These are phyloP conservation scores for Mycena sanguinolenta DNA, from an alignment of 768 basidiomycete genomes.

Conservation along the genomic window DNA sequence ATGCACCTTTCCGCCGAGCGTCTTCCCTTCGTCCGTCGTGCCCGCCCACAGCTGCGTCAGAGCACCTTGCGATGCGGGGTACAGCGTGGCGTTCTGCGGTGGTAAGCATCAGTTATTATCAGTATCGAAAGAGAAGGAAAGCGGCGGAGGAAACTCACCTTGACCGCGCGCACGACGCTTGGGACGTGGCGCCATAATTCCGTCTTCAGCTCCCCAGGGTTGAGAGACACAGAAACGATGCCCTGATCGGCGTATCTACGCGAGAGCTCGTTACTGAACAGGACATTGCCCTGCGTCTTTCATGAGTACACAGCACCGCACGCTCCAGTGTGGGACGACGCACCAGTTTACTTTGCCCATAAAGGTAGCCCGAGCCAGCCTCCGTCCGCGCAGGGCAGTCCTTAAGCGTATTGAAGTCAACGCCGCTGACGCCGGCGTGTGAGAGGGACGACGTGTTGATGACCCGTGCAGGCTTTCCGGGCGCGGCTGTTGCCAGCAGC, in stretches of 20 bases:
- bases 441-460: constrained; percentile 47
- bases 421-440: constrained; percentile 4
- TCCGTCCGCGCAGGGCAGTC: constrained; percentile 41
- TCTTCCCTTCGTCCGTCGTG: constrained; percentile 55
- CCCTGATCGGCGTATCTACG: constrained; percentile 58
- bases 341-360: constrained; percentile 42
- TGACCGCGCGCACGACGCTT: neutral
- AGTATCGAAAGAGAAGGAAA: neutral
- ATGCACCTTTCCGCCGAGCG: constrained; percentile 63
- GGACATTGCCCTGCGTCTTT: constrained; percentile 54
- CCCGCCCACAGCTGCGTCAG: constrained; percentile 66
- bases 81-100: constrained; percentile 33
- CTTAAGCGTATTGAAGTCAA: constrained; percentile 42
- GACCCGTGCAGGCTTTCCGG: constrained; percentile 58
- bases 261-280: constrained; percentile 58
- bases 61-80: constrained; percentile 55
- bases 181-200: constrained; percentile 27
- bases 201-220: constrained; percentile 51
- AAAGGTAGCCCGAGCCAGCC: constrained; percentile 19
- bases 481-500: constrained; percentile 48
- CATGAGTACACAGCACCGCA: neutral
- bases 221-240: constrained; percentile 57
- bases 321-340: neutral
- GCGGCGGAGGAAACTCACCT: constrained; percentile 3
- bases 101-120: neutral